Evolutionary conservation across 148 eudicot species (phyloP).

Genomic region (Nyssa sinensis): DNA sequence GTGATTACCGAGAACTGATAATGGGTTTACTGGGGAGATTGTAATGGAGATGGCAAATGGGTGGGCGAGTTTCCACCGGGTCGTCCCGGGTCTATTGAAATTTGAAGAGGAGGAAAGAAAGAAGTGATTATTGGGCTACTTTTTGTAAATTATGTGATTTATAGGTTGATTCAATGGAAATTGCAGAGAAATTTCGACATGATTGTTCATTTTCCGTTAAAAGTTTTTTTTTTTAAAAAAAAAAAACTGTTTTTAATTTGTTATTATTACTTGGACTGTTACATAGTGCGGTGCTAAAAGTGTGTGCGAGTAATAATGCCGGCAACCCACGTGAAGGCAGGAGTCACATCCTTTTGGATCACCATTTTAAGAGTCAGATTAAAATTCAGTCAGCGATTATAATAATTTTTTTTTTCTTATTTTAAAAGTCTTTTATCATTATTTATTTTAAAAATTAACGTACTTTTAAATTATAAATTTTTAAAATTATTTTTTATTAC

Average conservation of each 20-base stretch:
- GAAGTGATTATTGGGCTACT: background rate
- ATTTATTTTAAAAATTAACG: too few relatives aligned
- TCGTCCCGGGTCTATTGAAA: constrained; percentile 46
- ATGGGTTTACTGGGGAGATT: constrained; percentile 22
- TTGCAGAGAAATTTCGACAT: background rate
- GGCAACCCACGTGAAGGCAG: background rate
- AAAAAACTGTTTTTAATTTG: too few relatives aligned
- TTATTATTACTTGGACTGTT: too few relatives aligned
- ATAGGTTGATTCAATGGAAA: constrained; percentile 8
- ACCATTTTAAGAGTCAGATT: too few relatives aligned
- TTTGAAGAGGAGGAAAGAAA: background rate
- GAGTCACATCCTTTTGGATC: too few relatives aligned
- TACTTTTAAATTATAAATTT: too few relatives aligned
- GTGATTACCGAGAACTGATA: constrained; percentile 17
- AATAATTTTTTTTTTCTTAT: too few relatives aligned
- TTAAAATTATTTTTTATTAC: too few relatives aligned
- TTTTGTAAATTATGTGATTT: constrained; percentile 9
- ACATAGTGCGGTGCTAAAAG: too few relatives aligned
- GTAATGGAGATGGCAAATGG: constrained; percentile 49
- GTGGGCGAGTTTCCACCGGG: constrained; percentile 45
- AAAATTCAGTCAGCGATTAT: too few relatives aligned
- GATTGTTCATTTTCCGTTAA: background rate
- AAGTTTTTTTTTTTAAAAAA: too few relatives aligned
- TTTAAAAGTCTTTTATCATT: too few relatives aligned
- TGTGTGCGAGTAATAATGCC: constrained; percentile 1